Conservation (phyloP, 202 grass and related monocot genomes). For the Dendrocalamus latiflorus region DNA sequence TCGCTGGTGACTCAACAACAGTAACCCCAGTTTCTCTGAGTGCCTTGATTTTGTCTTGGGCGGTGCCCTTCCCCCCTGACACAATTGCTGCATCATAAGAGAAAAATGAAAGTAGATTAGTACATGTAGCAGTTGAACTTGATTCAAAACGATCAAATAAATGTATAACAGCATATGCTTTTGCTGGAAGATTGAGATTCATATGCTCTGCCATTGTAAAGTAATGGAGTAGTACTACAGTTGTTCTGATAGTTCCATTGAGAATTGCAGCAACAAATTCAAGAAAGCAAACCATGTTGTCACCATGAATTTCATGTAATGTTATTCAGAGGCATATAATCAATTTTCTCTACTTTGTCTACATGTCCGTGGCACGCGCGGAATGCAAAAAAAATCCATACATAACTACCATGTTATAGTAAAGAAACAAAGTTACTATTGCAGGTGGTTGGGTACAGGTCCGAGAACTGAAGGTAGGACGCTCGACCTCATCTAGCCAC, state of each 20-base stretch:
- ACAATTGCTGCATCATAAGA: constrained; percentile 61
- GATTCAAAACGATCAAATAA: constrained; percentile 2
- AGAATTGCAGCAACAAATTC: neutral
- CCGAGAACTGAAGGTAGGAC: no score
- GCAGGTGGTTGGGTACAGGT: no score
- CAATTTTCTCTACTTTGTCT: neutral
- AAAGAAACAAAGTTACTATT: neutral
- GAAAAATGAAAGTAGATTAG: neutral
- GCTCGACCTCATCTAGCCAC: no score
- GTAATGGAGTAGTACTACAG: neutral
- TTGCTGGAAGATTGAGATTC: neutral
- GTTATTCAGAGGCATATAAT: neutral
- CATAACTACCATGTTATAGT: neutral
- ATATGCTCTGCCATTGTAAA: neutral
- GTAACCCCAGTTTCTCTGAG: constrained; percentile 70
- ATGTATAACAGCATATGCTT: neutral
- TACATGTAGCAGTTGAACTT: neutral
- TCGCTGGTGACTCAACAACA: constrained; percentile 86
- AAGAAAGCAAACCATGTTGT: constrained; percentile 11
- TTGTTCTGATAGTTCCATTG: neutral
- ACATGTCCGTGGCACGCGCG: neutral
- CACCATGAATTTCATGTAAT: neutral
- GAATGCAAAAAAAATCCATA: neutral
- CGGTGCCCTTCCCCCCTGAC: constrained; percentile 82
- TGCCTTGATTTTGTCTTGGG: constrained; percentile 88